Evolutionary conservation across 768 basidiomycete species (phyloP).

Genomic region (Tephrocybe sp.): DNA sequence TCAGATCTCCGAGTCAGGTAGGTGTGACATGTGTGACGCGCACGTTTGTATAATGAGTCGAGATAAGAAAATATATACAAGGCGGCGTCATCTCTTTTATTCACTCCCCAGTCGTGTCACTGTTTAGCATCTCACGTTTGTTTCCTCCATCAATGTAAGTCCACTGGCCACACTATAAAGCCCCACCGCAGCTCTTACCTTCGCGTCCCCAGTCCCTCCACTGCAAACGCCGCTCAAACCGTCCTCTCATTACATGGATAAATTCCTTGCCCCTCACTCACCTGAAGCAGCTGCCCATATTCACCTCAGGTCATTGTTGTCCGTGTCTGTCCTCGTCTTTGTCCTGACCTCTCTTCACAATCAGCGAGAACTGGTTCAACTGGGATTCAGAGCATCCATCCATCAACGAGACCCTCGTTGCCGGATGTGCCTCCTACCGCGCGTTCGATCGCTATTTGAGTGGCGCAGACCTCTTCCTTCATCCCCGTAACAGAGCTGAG

Average conservation of each 20-base stretch:
- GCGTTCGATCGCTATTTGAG: constrained; percentile 74
- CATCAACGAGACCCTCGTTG: constrained; percentile 72
- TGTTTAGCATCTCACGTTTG: constrained; percentile 30
- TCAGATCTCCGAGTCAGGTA: neutral
- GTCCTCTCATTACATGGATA: constrained; percentile 50
- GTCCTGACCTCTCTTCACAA: constrained; percentile 5
- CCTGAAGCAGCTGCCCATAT: constrained; percentile 73
- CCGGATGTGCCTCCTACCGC: constrained; percentile 78
- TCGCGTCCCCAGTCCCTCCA: constrained; percentile 15
- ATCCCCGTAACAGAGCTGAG: constrained; percentile 63
- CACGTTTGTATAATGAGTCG: constrained; percentile 23
- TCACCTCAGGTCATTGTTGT: constrained; percentile 57
- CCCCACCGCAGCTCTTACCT: neutral
- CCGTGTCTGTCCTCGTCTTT: neutral
- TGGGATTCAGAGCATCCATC: constrained; percentile 75
- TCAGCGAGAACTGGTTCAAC: constrained; percentile 63
- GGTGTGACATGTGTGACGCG: constrained; percentile 15
- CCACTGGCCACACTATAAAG: constrained; percentile 19
- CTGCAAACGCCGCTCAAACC: constrained; percentile 10
- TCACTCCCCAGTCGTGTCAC: constrained; percentile 2
- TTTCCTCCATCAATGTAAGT: constrained; percentile 9
- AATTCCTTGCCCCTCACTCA: constrained; percentile 70
- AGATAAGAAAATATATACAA: constrained; percentile 13
- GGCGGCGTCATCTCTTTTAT: constrained; percentile 11
- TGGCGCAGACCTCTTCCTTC: constrained; percentile 69